These are phyloP conservation scores for Neurospora sp. DNA, from an alignment of 2,329 filamentous ascomycete species.

Conservation along the genomic window DNA sequence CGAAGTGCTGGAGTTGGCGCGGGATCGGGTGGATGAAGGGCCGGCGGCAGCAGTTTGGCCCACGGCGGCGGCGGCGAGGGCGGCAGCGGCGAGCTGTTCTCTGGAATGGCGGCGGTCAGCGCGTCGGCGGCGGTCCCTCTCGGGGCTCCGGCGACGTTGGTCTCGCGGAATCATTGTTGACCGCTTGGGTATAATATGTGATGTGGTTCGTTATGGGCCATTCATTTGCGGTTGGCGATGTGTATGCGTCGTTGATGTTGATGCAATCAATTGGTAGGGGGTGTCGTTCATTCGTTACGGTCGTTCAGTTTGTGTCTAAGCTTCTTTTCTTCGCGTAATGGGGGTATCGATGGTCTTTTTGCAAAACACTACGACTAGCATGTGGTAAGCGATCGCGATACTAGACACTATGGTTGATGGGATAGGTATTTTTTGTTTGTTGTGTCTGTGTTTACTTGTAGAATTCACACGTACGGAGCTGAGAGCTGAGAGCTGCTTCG, in stretches of 20 bases:
- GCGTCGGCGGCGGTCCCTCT: conserved; percentile 43
- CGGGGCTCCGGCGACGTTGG: conserved; percentile 46
- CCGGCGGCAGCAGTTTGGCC: conserved; percentile 4
- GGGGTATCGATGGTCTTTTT: neutral
- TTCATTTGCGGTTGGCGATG: neutral
- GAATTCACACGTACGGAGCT: neutral
- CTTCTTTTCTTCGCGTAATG: neutral
- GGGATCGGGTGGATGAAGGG: conserved; percentile 11
- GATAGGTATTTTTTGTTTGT: neutral
- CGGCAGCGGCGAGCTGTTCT: conserved; percentile 26
- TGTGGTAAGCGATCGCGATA: neutral
- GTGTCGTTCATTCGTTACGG: neutral
- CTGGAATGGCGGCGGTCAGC: conserved; percentile 32
- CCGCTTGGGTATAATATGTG: neutral
- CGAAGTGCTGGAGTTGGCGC: conserved; percentile 23
- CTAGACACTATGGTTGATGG: neutral
- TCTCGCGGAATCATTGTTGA: conserved; percentile 39
- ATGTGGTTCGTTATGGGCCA: neutral
- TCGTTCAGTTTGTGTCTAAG: neutral
- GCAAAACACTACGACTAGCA: neutral
- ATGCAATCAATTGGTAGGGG: neutral
- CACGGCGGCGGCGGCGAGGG: conserved; percentile 12
- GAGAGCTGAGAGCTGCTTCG: neutral
- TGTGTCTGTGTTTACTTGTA: neutral
- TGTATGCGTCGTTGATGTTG: neutral